Percentiles rank a stretch among this genome's conserved stretches.
Evolutionary conservation across 805 yeast species (phyloP).

Genomic region (Candida saitoana): DNA sequence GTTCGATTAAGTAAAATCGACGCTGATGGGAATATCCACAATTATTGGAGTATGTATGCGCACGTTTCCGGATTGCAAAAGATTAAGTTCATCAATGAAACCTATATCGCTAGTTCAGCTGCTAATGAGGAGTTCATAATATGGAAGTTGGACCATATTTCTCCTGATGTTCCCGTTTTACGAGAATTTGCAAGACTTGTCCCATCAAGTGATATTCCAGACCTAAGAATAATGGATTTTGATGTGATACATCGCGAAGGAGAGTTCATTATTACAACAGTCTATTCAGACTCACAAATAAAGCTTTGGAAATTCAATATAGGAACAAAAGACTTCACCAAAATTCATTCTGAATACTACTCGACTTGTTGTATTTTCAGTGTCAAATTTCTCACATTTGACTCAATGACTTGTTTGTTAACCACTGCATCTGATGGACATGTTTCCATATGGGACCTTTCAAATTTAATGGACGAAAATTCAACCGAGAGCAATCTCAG

Average conservation of each 20-base stretch:
- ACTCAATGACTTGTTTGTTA: constrained; percentile 33
- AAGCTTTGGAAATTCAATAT: constrained; percentile 57
- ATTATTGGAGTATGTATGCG: constrained; percentile 61
- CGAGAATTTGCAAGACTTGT: constrained; percentile 49
- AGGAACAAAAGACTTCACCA: constrained; percentile 32
- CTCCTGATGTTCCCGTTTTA: constrained; percentile 41
- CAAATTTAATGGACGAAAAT: constrained; percentile 11
- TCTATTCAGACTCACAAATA: constrained; percentile 81
- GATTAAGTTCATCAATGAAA: constrained; percentile 55
- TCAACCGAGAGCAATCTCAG: constrained; percentile 14
- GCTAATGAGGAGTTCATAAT: constrained; percentile 85
- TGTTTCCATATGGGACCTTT: constrained; percentile 57
- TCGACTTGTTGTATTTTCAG: constrained; percentile 75
- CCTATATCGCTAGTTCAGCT: constrained; percentile 48
- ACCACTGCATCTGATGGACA: constrained; percentile 84
- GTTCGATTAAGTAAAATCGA: constrained; percentile 50
- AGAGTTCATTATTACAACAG: constrained; percentile 60
- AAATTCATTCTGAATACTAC: constrained; percentile 50
- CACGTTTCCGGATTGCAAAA: constrained; percentile 90
- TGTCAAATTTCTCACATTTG: constrained; percentile 41
- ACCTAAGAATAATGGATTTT: constrained; percentile 87
- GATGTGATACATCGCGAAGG: constrained; percentile 40
- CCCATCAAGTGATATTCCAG: constrained; percentile 61
- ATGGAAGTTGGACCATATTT: constrained; percentile 57
- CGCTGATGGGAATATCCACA: constrained; percentile 39